Conservation (phyloP, 768 basidiomycete species). For the Tylopilus balloui region DNA sequence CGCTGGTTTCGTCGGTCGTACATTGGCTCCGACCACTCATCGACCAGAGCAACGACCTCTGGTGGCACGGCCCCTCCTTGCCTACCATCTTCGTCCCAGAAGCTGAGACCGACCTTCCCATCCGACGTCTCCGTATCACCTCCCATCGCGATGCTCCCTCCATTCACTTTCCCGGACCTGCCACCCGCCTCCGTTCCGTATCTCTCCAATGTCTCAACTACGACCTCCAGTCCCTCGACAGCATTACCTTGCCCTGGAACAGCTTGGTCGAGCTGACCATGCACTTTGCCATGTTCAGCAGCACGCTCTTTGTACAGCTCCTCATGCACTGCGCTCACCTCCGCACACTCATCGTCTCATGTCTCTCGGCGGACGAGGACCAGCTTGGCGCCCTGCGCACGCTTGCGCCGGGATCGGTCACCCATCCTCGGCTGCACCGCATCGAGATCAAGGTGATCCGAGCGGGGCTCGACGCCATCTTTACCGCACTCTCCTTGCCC, state of each 20-base stretch:
- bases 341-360: conserved; percentile 20
- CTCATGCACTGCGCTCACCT: conserved; percentile 21
- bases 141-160: conserved; percentile 11
- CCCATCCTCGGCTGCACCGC: conserved; percentile 16
- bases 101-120: neutral
- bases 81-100: conserved; percentile 16
- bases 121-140: conserved; percentile 24
- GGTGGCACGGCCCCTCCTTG: conserved; percentile 31
- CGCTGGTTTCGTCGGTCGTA: conserved; percentile 2
- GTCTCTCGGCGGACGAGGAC: conserved; percentile 21
- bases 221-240: conserved; percentile 22
- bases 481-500: conserved; percentile 21
- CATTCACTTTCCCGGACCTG: conserved; percentile 16
- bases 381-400: conserved; percentile 9
- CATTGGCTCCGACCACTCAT: conserved; percentile 25
- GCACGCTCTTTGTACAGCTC: conserved; percentile 21
- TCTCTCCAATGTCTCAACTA: conserved; percentile 19
- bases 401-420: conserved; percentile 12
- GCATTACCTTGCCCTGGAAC: conserved; percentile 26
- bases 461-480: conserved; percentile 20
- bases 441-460: conserved; percentile 30
- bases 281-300: conserved; percentile 26
- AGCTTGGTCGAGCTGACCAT: conserved; percentile 24
- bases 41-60: conserved; percentile 24
- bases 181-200: conserved; percentile 16